A percentile compares a stretch with the other conserved stretches of the same genome.
These are phyloP conservation scores for Aspergillus sp. DNA, from an alignment of 2,329 filamentous ascomycete genomes.

Conservation along the genomic window DNA sequence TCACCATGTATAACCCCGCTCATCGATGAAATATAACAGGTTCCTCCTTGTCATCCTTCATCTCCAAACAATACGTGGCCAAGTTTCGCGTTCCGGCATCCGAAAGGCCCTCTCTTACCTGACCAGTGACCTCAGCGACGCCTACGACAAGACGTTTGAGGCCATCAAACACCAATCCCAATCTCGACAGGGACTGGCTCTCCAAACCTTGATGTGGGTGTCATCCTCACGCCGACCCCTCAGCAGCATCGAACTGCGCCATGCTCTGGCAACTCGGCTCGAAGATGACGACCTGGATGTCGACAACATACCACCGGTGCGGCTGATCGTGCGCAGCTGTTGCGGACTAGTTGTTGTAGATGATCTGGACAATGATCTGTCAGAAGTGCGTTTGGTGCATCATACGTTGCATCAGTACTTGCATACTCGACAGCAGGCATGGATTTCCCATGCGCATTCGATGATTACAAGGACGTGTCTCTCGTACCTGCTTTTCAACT, in stretches of 20 bases:
- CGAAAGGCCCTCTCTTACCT: background rate
- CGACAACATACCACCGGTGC: conserved; percentile 1
- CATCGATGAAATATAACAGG: background rate
- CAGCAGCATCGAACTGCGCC: background rate
- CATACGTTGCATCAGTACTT: conserved; percentile 4
- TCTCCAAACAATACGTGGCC: conserved; percentile 3
- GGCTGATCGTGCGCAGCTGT: background rate
- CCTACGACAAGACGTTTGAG: conserved; percentile 3
- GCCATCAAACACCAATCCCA: conserved; percentile 3
- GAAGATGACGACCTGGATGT: background rate
- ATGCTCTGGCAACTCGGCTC: background rate
- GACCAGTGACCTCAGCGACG: background rate
- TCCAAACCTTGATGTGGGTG: conserved; percentile 1
- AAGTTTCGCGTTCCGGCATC: conserved; percentile 3
- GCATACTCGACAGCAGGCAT: background rate
- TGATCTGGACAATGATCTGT: background rate
- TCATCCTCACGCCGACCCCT: background rate
- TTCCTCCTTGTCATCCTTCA: conserved; percentile 4
- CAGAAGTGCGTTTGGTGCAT: conserved; percentile 2
- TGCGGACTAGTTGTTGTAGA: conserved; percentile 2
- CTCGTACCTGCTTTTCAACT: no score
- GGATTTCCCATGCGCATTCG: background rate
- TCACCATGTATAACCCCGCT: background rate
- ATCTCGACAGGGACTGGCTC: background rate
- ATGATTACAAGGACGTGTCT: background rate